Evolutionary conservation across 2,329 filamentous ascomycete genomes (phyloP), one percentile per base, ranked within the genome.

Genomic region (Ceratocystis eucalypticola): DNA sequence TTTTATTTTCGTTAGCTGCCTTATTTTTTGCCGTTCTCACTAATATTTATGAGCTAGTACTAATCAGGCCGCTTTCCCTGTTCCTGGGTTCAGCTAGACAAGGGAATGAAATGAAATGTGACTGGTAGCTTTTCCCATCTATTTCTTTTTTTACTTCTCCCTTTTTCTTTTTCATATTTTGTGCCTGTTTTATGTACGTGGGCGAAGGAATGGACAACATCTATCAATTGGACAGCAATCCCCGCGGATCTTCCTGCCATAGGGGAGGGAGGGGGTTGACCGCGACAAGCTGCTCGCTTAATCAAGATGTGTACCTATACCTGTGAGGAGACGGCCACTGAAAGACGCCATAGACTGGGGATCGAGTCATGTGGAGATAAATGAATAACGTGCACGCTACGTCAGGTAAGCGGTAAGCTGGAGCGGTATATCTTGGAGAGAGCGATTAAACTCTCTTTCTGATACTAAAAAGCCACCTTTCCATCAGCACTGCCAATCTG

Each of bases 1-100:
- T 15, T 22, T 48, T 48, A 7, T 30, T 55, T 25, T 12, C 25
- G 30, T 6, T 28, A 55, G 20, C 2, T 55, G 15, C 8, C 20
- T 28, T 55, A 2, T 22, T 22, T 25, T 25, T 28, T 28, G 17
- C 1, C 50, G 4, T 30, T 30, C 10, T 55, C 10, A 5, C 10
- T 55, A 22, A 20, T 48, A n/a, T 7, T 48, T 17, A 30, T 22
- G 50, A 25, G 25, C 50, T 25, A 22, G 50, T 30, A 25, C 50
- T 25, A 55, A 25, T 22, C 15, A 15, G 12, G 50, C 25, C 5
- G 20, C 50, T 33, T 57, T 57, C 53, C 53, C 53, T 57, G 53
- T 57, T 57, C 53, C 53, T 33, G 53, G 53, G 22, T 33, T 57
- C 53, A 57, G 53, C 53, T 57, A 28, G 53, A 30, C 53, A 57